These are phyloP conservation scores for Puccinia hordei DNA, from an alignment of 1,284 basidiomycete genomes.

Conservation along the genomic window DNA sequence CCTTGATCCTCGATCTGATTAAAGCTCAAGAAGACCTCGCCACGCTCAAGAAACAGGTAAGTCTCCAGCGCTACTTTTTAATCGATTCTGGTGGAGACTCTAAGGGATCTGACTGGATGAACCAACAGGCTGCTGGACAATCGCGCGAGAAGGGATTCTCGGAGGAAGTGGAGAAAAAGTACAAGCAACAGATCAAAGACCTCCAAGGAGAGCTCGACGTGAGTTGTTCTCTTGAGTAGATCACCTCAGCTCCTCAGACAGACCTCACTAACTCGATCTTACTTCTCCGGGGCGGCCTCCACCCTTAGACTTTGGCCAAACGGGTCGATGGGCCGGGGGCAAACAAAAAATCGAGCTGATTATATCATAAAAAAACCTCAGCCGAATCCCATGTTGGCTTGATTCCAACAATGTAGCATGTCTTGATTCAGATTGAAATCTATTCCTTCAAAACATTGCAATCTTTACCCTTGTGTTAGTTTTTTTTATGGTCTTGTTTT, in stretches of 20 bases:
- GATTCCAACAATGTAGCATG: neutral
- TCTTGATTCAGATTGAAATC: too few species aligned
- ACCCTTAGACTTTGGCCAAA: constrained; percentile 16
- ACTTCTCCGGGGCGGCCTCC: too few species aligned
- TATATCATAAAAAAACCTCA: neutral
- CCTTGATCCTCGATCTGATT: constrained; percentile 86
- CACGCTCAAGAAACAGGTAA: constrained; percentile 72
- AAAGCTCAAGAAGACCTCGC: constrained; percentile 83
- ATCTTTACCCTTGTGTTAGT: neutral
- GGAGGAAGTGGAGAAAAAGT: constrained; percentile 48
- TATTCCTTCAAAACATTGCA: neutral
- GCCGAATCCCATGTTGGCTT: neutral
- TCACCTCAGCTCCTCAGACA: neutral
- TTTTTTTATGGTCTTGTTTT: too few species aligned
- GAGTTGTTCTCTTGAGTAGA: neutral
- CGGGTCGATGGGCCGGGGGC: constrained; percentile 47
- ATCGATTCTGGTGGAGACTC: too few species aligned
- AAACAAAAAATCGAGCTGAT: constrained; percentile 45
- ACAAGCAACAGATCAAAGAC: constrained; percentile 46
- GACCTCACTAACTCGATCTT: neutral
- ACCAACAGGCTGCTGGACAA: constrained; percentile 32
- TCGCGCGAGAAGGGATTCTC: constrained; percentile 38
- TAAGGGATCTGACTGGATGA: neutral
- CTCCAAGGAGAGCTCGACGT: constrained; percentile 49
- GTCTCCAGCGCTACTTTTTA: constrained; percentile 53